A percentile compares a stretch with the other conserved stretches of the same genome.
phyloP scores from a whole-genome alignment of 176 grass and related monocot species.

The Oryza coarctata region DNA sequence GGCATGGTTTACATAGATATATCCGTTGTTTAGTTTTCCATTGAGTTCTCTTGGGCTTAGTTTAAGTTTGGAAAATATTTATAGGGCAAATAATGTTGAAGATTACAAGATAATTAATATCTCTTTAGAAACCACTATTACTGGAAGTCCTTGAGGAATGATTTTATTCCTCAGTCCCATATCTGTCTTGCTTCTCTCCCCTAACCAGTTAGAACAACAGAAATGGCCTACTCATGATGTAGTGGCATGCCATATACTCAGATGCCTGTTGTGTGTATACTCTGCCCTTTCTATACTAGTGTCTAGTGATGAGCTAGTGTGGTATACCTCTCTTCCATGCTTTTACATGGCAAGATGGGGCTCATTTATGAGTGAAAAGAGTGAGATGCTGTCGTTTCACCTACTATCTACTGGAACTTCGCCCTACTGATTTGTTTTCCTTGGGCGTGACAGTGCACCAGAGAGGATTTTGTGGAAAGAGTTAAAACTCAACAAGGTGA shows the following conservation, averaged over 20 bases:
- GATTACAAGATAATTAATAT: conserved; percentile 3
- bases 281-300: background rate
- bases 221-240: background rate
- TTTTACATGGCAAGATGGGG: background rate
- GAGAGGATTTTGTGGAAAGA: conserved; percentile 88
- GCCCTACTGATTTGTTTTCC: background rate
- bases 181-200: background rate
- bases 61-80: background rate
- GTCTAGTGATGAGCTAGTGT: background rate
- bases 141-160: background rate
- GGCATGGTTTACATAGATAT: conserved; percentile 4
- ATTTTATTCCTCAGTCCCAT: background rate
- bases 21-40: background rate
- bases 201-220: background rate
- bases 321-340: background rate
- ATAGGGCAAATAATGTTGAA: conserved; percentile 1
- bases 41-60: conserved; percentile 2
- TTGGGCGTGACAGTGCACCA: conserved; percentile 55
- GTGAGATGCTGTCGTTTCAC: background rate
- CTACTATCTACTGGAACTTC: background rate
- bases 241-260: background rate
- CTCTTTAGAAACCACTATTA: background rate
- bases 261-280: background rate
- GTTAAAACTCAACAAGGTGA: conserved; percentile 85
- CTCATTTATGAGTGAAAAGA: conserved; percentile 14